phyloP scores from a whole-genome alignment of 257 asterid species.

The Petunia axillaris region DNA sequence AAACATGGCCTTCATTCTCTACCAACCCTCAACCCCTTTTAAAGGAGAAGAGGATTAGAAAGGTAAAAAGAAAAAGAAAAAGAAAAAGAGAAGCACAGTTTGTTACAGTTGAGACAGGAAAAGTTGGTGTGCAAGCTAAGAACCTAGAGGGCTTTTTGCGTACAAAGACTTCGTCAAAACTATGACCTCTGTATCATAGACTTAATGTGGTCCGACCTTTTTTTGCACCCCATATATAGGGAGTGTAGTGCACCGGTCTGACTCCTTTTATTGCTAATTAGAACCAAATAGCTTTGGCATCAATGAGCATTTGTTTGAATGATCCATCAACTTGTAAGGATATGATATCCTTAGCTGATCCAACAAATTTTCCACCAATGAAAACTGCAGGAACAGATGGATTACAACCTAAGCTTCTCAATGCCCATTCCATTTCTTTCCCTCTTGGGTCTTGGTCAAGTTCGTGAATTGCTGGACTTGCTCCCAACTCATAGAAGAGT shows the following conservation, averaged over 20 bases:
- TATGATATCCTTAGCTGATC: conserved; percentile 35
- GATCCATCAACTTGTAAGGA: conserved; percentile 36
- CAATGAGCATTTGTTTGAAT: conserved; percentile 35
- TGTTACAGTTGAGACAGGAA: not conserved
- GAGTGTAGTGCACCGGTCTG: not conserved
- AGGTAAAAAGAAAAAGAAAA: not conserved
- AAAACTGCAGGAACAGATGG: conserved; percentile 35
- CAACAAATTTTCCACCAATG: conserved; percentile 34
- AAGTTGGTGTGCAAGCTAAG: not conserved
- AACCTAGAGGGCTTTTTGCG: not conserved
- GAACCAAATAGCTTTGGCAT: conserved; percentile 38
- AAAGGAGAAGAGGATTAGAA: not conserved
- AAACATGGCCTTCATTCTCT: conserved; percentile 11
- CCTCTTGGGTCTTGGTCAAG: conserved; percentile 31
- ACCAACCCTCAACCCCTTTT: not conserved
- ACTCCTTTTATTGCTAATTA: not conserved
- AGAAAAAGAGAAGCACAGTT: not conserved
- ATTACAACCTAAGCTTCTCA: conserved; percentile 32
- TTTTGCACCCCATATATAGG: fast-evolving
- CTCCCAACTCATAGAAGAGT: conserved; percentile 31
- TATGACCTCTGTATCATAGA: not conserved
- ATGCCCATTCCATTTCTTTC: conserved; percentile 30
- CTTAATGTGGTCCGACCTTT: not conserved
- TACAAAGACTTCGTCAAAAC: not conserved
- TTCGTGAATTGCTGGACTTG: conserved; percentile 34